These are phyloP conservation scores for Solanum aculeatissimum DNA, from an alignment of 305 asterid species.

Conservation along the genomic window DNA sequence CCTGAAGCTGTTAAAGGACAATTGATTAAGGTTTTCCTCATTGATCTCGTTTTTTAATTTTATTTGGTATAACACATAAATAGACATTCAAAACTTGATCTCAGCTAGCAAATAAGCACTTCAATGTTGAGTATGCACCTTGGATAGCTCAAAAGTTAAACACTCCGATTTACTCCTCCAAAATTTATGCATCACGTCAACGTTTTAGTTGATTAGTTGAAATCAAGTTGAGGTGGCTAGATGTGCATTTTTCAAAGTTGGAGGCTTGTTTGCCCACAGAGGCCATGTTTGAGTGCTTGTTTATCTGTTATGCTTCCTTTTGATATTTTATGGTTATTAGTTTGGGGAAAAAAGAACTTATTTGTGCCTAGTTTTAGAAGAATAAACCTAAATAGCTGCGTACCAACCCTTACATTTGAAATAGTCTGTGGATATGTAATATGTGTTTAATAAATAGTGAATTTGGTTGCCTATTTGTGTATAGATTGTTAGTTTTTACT, in stretches of 20 bases:
- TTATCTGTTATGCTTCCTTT: no score
- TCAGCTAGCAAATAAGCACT: no score
- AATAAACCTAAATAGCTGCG: neutral
- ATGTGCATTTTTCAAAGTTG: no score
- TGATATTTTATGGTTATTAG: neutral
- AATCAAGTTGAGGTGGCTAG: no score
- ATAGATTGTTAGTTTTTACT: neutral
- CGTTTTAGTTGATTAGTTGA: no score
- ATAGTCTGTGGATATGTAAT: neutral
- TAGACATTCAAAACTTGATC: no score
- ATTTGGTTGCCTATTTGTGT: neutral
- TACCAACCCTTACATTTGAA: neutral
- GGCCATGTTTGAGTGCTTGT: no score
- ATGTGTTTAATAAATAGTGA: neutral
- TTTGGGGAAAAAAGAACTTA: neutral
- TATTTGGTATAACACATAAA: neutral
- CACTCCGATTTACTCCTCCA: no score
- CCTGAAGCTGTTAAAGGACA: slow-evolving; percentile 63
- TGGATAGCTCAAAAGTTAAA: no score
- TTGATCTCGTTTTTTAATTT: neutral
- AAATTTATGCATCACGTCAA: no score
- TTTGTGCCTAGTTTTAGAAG: neutral
- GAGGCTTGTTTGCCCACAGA: no score
- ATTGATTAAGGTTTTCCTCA: slow-evolving; percentile 54
- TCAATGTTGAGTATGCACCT: no score